Percentiles rank a stretch among this genome's conserved stretches.
Evolutionary conservation across 768 basidiomycete genomes (phyloP).

Genomic region (Leccinum ochraceum): DNA sequence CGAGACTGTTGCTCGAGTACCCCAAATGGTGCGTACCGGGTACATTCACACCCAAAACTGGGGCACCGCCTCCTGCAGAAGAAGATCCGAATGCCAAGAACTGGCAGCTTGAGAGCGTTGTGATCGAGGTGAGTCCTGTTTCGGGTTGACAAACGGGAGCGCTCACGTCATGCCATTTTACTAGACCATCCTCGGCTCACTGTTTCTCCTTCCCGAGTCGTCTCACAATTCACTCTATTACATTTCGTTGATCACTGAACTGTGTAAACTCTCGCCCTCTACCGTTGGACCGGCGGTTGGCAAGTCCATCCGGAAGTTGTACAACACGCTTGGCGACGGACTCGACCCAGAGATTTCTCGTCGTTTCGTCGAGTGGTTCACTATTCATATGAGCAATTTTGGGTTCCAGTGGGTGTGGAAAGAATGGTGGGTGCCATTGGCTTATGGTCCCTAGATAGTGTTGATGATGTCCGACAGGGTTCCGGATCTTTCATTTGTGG

Average conservation of each 20-base stretch:
- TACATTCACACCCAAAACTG: slow-evolving; percentile 81
- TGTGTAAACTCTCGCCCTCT: slow-evolving; percentile 90
- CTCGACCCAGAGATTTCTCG: slow-evolving; percentile 83
- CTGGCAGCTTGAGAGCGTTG: slow-evolving; percentile 86
- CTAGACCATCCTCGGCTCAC: slow-evolving; percentile 71
- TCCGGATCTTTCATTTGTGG: slow-evolving; percentile 71
- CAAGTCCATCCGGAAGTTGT: slow-evolving; percentile 89
- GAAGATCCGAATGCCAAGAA: slow-evolving; percentile 60
- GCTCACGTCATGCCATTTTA: background rate
- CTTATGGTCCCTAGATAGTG: background rate
- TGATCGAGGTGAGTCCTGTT: slow-evolving; percentile 68
- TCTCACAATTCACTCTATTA: slow-evolving; percentile 83
- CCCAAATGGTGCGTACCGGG: slow-evolving; percentile 81
- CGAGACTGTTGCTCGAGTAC: slow-evolving; percentile 80
- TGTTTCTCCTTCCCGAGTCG: slow-evolving; percentile 77
- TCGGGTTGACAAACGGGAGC: background rate
- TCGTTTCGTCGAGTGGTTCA: slow-evolving; percentile 93
- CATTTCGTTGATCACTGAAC: slow-evolving; percentile 83
- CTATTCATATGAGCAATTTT: slow-evolving; percentile 96
- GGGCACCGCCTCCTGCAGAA: slow-evolving; percentile 49
- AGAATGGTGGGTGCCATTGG: slow-evolving; percentile 71
- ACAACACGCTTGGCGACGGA: slow-evolving; percentile 74
- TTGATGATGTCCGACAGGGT: slow-evolving; percentile 56
- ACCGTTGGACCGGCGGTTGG: slow-evolving; percentile 97
- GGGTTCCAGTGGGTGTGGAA: slow-evolving; percentile 99